Conservation (phyloP, 805 yeast species). For the Yamadazyma sp. region DNA sequence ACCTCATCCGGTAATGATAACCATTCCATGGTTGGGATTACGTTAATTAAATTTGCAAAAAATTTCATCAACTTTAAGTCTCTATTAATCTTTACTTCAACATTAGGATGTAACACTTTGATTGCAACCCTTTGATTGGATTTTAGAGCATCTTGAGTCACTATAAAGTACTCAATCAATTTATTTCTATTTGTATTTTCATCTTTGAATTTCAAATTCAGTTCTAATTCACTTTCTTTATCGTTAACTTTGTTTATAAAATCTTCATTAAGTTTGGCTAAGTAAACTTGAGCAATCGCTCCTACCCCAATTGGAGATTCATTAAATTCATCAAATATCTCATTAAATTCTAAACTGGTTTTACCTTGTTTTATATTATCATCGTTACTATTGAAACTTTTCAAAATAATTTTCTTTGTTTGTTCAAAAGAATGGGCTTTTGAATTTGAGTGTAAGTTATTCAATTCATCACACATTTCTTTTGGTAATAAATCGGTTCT, state of each 20-base stretch:
- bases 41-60: constrained; percentile 68
- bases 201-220: constrained; percentile 12
- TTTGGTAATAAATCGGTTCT: constrained; percentile 88
- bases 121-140: constrained; percentile 72
- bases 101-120: constrained; percentile 89
- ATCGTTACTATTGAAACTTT: constrained; percentile 47
- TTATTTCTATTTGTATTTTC: constrained; percentile 12
- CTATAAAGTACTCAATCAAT: constrained; percentile 30
- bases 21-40: constrained; percentile 97
- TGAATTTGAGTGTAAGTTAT: constrained; percentile 79
- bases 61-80: constrained; percentile 82
- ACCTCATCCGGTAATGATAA: constrained; percentile 92
- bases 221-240: constrained; percentile 20
- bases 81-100: constrained; percentile 65
- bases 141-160: constrained; percentile 32
- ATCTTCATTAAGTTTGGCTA: constrained; percentile 55
- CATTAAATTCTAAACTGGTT: constrained; percentile 51
- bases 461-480: constrained; percentile 73
- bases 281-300: constrained; percentile 94
- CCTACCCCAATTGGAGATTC: constrained; percentile 91
- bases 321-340: constrained; percentile 75
- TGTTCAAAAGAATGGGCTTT: constrained; percentile 62
- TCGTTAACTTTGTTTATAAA: constrained; percentile 37
- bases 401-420: constrained; percentile 57
- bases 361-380: background rate